Conservation (phyloP, 495 filamentous ascomycete genomes). For the Podospora didyma region DNA sequence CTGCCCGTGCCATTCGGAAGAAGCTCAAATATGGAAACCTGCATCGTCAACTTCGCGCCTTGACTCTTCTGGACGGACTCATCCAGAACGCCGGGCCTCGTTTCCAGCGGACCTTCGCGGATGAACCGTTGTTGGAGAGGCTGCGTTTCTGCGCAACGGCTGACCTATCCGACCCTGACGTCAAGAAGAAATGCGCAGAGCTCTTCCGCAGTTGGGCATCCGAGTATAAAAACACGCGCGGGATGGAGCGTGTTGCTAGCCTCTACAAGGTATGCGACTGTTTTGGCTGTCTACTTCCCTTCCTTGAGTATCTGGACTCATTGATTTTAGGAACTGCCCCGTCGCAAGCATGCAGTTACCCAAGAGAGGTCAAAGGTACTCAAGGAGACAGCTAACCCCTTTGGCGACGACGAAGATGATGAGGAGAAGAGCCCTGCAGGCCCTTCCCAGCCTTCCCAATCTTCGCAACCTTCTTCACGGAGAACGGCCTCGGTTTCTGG, state of each 20-base stretch:
- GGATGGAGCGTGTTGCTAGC: conserved; percentile 71
- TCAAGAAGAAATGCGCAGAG: conserved; percentile 79
- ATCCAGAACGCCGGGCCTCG: conserved; percentile 91
- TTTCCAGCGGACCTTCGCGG: conserved; percentile 83
- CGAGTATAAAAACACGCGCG: conserved; percentile 75
- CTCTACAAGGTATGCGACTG: conserved; percentile 62
- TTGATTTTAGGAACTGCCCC: conserved; percentile 45
- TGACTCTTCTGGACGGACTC: conserved; percentile 86
- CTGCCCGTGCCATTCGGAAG: conserved; percentile 89
- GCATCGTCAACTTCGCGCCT: conserved; percentile 84
- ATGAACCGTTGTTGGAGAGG: conserved; percentile 91
- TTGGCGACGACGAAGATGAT: conserved; percentile 60
- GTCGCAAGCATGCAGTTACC: conserved; percentile 51
- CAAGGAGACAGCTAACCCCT: conserved; percentile 65
- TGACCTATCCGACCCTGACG: conserved; percentile 75
- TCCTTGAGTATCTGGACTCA: not conserved
- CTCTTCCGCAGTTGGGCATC: conserved; percentile 86
- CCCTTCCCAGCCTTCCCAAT: conserved; percentile 2
- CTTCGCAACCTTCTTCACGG: conserved; percentile 21
- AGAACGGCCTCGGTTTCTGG: conserved; percentile 18
- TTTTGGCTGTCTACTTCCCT: not conserved
- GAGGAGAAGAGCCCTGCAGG: conserved; percentile 13
- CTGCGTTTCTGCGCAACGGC: conserved; percentile 85
- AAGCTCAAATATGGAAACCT: conserved; percentile 97
- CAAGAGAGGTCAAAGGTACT: conserved; percentile 78